Base-by-base conservation (phyloP, 108 stramenopile species). In the Fistulifera solaris region DNA sequence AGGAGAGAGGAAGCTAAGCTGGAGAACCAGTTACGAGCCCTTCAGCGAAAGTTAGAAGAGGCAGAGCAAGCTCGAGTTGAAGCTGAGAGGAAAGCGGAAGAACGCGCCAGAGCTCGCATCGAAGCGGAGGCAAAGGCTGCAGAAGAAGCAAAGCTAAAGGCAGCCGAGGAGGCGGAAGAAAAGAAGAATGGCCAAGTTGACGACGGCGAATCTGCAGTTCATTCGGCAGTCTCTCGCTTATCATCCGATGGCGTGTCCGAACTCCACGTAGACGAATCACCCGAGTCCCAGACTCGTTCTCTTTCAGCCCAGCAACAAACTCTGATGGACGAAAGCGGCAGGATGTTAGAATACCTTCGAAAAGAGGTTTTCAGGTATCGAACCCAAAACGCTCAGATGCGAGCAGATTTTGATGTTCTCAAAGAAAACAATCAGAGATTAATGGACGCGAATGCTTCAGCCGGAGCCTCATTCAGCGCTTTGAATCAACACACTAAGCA, bases 401-500 rank as follows among this genome's bases (percentile, higher is more conserved):
- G 62, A 27, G 60, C 63, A 0, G 84, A 86, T 40, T 76, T 80
- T 68, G 77, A 86, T 23, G 52, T 73, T 13, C 58, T 86, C 10
- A 78, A 79, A 46, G 77, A 77, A 24, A 79, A 76, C 60, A 81
- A 81, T 47, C 75, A 80, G 41, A 48, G 79, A 24, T 62, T 81
- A 19, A 74, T 79, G 80, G 80, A 86, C 54, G 80, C 84, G 7
- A 81, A 81, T 65, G 84, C 80, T 2, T 72, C 75, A 27, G 84
- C 84, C 0, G 77, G 78, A 19, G 77, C 75, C 35, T 70, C 75
- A 11, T 81, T 86, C 68, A 71, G 77, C 8, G 71, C 84, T 1
- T 50, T 86, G 52, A 81, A 79, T 61, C 75, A 81, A 58, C 80
- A 81, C 47, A 71, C 80, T 10, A 81, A 81, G 56, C 78, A 79